A percentile compares a stretch with the other conserved stretches of the same genome.
Evolutionary conservation across 768 basidiomycete species (phyloP).

Genomic region (Mycena epipterygia): DNA sequence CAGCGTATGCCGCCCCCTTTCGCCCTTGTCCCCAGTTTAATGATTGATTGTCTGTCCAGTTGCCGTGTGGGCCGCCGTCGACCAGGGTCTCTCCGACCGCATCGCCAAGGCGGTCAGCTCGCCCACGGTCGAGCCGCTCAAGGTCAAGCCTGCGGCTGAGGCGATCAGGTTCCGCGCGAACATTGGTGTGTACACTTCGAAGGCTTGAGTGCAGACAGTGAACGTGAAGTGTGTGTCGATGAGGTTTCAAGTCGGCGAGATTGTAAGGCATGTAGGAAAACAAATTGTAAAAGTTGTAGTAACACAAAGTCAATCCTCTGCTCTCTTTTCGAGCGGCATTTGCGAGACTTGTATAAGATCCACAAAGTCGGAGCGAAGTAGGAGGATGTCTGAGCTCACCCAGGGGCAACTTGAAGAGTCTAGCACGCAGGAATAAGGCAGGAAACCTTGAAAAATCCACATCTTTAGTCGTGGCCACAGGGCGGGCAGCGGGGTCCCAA

Average conservation of each 20-base stretch:
- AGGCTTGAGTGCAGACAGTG: neutral
- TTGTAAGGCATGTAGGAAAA: neutral
- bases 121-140: conserved; percentile 68
- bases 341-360: too few species aligned
- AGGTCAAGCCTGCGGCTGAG: conserved; percentile 71
- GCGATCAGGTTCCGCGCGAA: conserved; percentile 66
- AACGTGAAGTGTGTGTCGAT: too few species aligned
- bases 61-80: conserved; percentile 84
- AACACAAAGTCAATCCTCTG: too few species aligned
- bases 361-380: too few species aligned
- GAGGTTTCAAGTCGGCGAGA: neutral
- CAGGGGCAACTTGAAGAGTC: too few species aligned
- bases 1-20: conserved; percentile 65
- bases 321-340: too few species aligned
- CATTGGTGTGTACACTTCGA: conserved; percentile 45
- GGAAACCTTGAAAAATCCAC: too few species aligned
- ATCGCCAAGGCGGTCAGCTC: conserved; percentile 83
- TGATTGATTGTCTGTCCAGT: conserved; percentile 55
- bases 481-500: too few species aligned
- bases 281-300: neutral
- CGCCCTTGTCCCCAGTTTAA: neutral
- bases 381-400: too few species aligned
- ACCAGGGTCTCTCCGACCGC: conserved; percentile 80
- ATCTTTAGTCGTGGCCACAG: too few species aligned
- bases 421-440: too few species aligned